A percentile compares a stretch with the other conserved stretches of the same genome.
phyloP scores from a whole-genome alignment of 1,284 basidiomycete genomes.

The Veloboletus limbatus region DNA sequence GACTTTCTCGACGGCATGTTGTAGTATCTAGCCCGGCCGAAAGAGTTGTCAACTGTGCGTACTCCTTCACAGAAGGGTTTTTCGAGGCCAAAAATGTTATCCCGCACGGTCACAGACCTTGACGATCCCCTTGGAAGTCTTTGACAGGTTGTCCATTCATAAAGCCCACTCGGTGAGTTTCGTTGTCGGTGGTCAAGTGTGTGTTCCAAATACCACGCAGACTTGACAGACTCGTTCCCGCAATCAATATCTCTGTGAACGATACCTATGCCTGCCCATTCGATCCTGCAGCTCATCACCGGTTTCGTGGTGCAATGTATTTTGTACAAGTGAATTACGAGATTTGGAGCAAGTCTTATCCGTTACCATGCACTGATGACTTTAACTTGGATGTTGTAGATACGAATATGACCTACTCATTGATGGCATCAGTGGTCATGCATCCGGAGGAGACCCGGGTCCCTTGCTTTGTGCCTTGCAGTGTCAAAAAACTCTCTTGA shows the following conservation, averaged over 20 bases:
- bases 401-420: constrained; percentile 49
- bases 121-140: constrained; percentile 42
- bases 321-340: constrained; percentile 37
- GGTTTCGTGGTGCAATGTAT: constrained; percentile 45
- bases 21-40: constrained; percentile 45
- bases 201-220: constrained; percentile 39
- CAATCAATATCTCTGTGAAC: constrained; percentile 32
- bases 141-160: constrained; percentile 18
- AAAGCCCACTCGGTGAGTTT: constrained; percentile 8
- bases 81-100: constrained; percentile 27
- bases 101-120: constrained; percentile 39
- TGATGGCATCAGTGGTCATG: constrained; percentile 45
- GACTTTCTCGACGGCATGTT: constrained; percentile 28
- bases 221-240: constrained; percentile 37
- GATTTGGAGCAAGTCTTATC: constrained; percentile 37
- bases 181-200: constrained; percentile 34
- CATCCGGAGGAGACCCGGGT: constrained; percentile 39
- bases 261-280: constrained; percentile 46
- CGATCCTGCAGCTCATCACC: constrained; percentile 39
- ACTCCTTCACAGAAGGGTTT: constrained; percentile 46
- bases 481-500: constrained; percentile 44
- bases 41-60: constrained; percentile 43
- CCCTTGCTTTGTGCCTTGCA: constrained; percentile 43
- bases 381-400: constrained; percentile 9
- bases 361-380: not conserved